phyloP scores from a whole-genome alignment of 2,329 filamentous ascomycete genomes.

The Phyllosticta citrichinensis region DNA sequence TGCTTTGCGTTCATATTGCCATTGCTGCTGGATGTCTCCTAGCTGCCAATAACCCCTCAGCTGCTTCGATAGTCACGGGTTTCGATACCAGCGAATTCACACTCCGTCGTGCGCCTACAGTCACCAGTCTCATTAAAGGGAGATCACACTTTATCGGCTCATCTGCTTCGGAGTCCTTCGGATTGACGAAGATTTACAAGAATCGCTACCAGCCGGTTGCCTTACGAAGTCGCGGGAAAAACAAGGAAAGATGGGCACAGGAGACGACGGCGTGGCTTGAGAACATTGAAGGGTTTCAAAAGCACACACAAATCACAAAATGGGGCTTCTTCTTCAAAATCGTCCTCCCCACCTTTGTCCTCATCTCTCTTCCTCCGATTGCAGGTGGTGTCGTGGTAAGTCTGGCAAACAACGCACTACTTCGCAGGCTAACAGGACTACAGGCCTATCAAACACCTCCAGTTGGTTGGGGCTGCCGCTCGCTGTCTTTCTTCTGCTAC shows the following conservation, averaged over 20 bases:
- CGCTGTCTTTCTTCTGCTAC: slow-evolving; percentile 3
- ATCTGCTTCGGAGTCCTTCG: not conserved
- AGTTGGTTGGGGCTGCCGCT: slow-evolving; percentile 10
- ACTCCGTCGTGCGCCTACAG: not conserved
- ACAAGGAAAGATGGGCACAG: not conserved
- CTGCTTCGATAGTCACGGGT: not conserved
- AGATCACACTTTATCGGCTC: not conserved
- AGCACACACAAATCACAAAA: not conserved
- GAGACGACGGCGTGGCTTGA: not conserved
- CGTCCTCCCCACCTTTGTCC: not conserved
- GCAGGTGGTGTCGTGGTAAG: not conserved
- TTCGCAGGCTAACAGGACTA: not conserved
- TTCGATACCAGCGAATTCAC: not conserved
- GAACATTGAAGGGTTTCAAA: not conserved
- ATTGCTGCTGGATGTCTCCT: slow-evolving; percentile 23
- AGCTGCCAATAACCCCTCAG: slow-evolving; percentile 21
- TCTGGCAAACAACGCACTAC: not conserved
- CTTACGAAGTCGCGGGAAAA: slow-evolving; percentile 5
- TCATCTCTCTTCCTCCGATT: slow-evolving; percentile 7
- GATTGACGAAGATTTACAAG: slow-evolving; percentile 4
- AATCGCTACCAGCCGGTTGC: slow-evolving; percentile 7
- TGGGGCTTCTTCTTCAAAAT: not conserved
- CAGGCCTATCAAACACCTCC: slow-evolving; percentile 6
- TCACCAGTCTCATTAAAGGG: not conserved
- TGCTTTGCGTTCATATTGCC: slow-evolving; percentile 22